Evolutionary conservation across 345 rosid genomes (phyloP), one percentile per base, ranked within the genome.

Genomic region (Salix dunnii): DNA sequence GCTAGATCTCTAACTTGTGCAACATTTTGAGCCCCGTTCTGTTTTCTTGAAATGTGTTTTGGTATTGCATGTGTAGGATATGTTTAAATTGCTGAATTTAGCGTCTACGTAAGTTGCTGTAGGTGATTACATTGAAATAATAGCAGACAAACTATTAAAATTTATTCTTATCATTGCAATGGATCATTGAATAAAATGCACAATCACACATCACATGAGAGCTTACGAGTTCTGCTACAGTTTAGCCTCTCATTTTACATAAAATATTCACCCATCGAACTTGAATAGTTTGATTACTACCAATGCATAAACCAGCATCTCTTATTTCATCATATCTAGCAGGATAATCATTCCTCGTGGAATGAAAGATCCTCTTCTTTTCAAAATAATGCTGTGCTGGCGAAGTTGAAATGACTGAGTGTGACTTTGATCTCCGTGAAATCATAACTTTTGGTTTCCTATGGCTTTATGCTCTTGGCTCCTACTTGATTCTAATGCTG

Each of bases 41-140:
- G 64, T 51, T 49, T 35, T 66, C 53, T 71, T 67, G 72, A 16
- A 21, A 27, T 60, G 42, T 30, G 13, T 72, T 55, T 38, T 25
- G 51, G 70, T 74, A 63, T 74, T 68, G 77, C 49, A 73, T 63
- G 78, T 51, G 62, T 72, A 33, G 51, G 66, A 62, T 62, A 35
- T 25, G 35, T 53, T 74, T 66, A 35, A 23, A 23, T 21, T 16
- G 27, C 46, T 73, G 35, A 55, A 17, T 31, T 68, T 25, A 23
- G 72, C 75, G 67, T 51, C 43, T 20, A 6, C 51, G 51, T 38
- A 20, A 46, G 21, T 55, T 70, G 23, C 27, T 20, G 65, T 58
- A 2, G 38, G 5, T 7, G 27, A 48, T 70, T 48, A 27, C 40
- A 46, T 46, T 16, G 28, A 66, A 60, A 60, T 17, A 60, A 55